Evolutionary conservation across 345 rosid species (phyloP), one percentile per base, ranked within the genome.

Genomic region (Rhodamnia argentea): DNA sequence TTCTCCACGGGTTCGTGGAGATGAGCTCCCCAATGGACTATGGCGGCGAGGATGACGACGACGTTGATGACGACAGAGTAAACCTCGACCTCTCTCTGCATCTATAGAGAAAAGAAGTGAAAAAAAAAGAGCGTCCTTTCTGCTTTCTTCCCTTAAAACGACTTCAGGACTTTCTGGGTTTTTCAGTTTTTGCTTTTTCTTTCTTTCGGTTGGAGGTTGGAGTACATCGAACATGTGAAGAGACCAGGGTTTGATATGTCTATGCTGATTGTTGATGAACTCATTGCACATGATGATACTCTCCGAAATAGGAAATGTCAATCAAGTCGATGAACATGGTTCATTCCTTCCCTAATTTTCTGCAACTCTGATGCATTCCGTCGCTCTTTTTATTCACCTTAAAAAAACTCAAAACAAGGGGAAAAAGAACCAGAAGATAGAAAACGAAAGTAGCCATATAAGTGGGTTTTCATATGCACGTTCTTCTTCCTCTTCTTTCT

Each of bases 41-140:
- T n/a, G 32, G 24, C 42, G 44, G 15, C 51, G 87, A 88, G 82
- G 51, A 27, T 29, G 44, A 59, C 1, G 52, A 84, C 5, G 85
- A 27, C 11, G 88, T 52, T 37, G 89, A 84, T 37, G 90, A 83
- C 52, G 87, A 70, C 13, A 70, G 87, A 57, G 84, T 62, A 16
- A 88, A 88, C 55, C 83, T 92, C 42, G 94, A 92, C 55, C 94
- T 92, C 82, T 86, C 91, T 70, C 94, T 92, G 57, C 94, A 86
- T 85, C 87, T 92, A 60, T 92, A 76, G 88, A 87, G 75, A 37
- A 75, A 47, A 2, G 6, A 8, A 23, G 14, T 3, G 20, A 64
- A 70, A 62, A 3, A 29, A 64, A 64, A 64, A 3, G 12, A 10
- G 47, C 26, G 47, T 2, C 78, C 81, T 70, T 70, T 70, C 81